A percentile compares a stretch with the other conserved stretches of the same genome.
Evolutionary conservation across 352 stramenopile species (phyloP).

Genomic region (Pythium aristosporum): DNA sequence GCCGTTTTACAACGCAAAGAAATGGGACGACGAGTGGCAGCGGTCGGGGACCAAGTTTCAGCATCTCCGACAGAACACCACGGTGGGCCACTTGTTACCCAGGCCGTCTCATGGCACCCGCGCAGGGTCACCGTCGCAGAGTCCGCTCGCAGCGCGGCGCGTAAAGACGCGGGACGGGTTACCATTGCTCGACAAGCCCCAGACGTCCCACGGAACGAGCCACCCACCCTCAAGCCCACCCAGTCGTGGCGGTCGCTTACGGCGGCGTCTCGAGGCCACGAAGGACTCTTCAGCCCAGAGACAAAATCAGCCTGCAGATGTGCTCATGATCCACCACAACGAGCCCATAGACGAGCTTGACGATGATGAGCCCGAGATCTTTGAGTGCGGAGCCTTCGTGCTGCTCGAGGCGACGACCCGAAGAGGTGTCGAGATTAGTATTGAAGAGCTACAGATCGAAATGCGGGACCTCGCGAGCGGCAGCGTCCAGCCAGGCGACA

Average conservation of each 20-base stretch:
- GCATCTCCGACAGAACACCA: slow-evolving; percentile 65
- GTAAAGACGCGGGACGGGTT: slow-evolving; percentile 19
- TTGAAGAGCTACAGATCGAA: slow-evolving; percentile 72
- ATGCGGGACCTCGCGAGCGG: slow-evolving; percentile 26
- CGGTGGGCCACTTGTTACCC: slow-evolving; percentile 64
- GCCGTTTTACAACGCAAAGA: slow-evolving; percentile 65
- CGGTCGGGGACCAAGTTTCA: slow-evolving; percentile 50
- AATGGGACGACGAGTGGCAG: slow-evolving; percentile 77
- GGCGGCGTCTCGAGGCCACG: slow-evolving; percentile 7
- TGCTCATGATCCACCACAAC: slow-evolving; percentile 5
- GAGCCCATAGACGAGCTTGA: slow-evolving; percentile 23
- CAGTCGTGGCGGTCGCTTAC: slow-evolving; percentile 24
- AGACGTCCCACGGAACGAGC: slow-evolving; percentile 11
- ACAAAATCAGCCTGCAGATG: not conserved
- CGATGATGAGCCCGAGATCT: slow-evolving; percentile 28
- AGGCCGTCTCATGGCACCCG: slow-evolving; percentile 15
- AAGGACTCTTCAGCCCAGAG: not conserved
- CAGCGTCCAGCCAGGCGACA: slow-evolving; percentile 38
- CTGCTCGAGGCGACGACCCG: slow-evolving; percentile 68
- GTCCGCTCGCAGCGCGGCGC: slow-evolving; percentile 7
- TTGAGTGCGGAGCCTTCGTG: slow-evolving; percentile 36
- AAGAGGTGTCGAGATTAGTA: slow-evolving; percentile 49
- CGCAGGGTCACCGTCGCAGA: slow-evolving; percentile 2
- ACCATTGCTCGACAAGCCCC: slow-evolving; percentile 14
- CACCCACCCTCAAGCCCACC: not conserved